Base-by-base conservation (phyloP, 352 stramenopile species). In the Globisporangium megalacanthum region DNA sequence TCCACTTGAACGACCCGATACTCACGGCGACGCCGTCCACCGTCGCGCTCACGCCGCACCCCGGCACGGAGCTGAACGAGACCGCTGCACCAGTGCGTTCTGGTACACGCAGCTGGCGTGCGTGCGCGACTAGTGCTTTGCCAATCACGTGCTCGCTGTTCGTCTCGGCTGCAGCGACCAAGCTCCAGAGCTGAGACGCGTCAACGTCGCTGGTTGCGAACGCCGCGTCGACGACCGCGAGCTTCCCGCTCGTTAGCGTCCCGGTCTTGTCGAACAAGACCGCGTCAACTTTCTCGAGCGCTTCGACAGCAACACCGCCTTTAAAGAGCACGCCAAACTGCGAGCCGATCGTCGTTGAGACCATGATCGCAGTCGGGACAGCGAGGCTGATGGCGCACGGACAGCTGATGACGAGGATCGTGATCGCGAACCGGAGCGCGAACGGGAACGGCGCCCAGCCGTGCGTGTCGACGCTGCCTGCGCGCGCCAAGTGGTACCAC, bases 201-300 rank as follows among this genome's bases (percentile, higher is more conserved):
- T 36, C 47, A 20, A 42, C n/a, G 15, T 47, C 57, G 20, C 13
- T 20, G 10, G 22, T n/a, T 2, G 42, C 35, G 35, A 60, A 17
- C 9, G 42, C 25, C 10, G 71, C 45, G 5, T 69, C 61, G 22
- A 73, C 70, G 29, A 90, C 70, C 0, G 74, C 63, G 49, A 89
- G 65, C 6, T 77, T 73, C 4, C 79, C 81, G 15, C 58, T 80
- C 17, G 83, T 92, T 37, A 91, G 75, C 9, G 83, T 92, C 6
- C 83, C 83, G 1, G 83, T 92, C 65, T 92, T 92, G 65, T 92
- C 80, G 50, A 92, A 91, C 52, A 92, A 72, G n/a, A 92, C 72
- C 17, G 73, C 75, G 61, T 89, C 70, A 41, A 89, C 74, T 33
- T 80, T 55, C 41, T 86, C 70, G 2, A 89, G 71, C 11, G 75